Percentiles rank a stretch among this genome's conserved stretches.
phyloP scores from a whole-genome alignment of 257 asterid genomes.

The Leptodermis oblonga region DNA sequence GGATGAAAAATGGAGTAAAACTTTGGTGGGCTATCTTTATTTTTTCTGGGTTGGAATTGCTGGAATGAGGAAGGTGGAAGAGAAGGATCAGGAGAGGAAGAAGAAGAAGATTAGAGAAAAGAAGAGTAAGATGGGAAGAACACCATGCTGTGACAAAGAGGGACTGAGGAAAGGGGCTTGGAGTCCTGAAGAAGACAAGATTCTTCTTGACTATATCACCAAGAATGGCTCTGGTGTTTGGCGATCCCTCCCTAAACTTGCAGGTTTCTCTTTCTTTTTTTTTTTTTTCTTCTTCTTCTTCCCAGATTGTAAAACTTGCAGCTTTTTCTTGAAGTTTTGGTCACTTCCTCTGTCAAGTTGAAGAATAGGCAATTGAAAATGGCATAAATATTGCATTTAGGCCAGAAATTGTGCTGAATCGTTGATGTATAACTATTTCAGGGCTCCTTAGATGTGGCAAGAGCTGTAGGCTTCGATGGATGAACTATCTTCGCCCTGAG shows the following conservation, averaged over 20 bases:
- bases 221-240: conserved; percentile 59
- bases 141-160: conserved; percentile 50
- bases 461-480: conserved; percentile 86
- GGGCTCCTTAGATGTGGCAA: conserved; percentile 74
- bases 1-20: not conserved
- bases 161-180: conserved; percentile 61
- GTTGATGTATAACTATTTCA: conserved; percentile 25
- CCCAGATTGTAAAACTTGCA: too few relatives aligned
- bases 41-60: conserved; percentile 12
- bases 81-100: conserved; percentile 18
- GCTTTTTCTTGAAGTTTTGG: too few relatives aligned
- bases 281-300: too few relatives aligned
- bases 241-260: conserved; percentile 64
- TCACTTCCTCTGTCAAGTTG: too few relatives aligned
- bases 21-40: not conserved
- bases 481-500: conserved; percentile 69
- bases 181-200: conserved; percentile 69
- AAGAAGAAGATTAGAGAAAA: conserved; percentile 17
- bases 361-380: too few relatives aligned
- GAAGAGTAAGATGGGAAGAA: conserved; percentile 32
- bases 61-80: conserved; percentile 32
- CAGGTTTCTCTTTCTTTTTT: conserved; percentile 37
- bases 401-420: not conserved
- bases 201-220: conserved; percentile 57
- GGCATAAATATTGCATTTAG: too few relatives aligned